These are phyloP conservation scores for Ilyonectria robusta DNA, from an alignment of 2,329 filamentous ascomycete species.

Conservation along the genomic window DNA sequence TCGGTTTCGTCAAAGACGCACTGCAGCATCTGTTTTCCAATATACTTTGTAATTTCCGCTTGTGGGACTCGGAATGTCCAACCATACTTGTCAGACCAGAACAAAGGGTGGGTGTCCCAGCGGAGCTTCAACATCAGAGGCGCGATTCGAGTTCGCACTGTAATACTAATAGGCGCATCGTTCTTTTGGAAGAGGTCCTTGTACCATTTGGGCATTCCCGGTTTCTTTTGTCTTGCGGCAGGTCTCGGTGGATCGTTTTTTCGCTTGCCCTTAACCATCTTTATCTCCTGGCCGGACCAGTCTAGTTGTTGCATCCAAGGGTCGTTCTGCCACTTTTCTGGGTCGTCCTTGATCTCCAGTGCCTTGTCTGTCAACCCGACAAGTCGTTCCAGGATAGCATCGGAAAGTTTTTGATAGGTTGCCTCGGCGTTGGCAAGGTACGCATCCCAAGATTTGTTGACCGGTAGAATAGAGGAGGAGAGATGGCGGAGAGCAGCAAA, in stretches of 20 bases:
- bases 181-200: slow-evolving; percentile 86
- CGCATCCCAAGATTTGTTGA: slow-evolving; percentile 88
- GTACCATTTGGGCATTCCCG: slow-evolving; percentile 96
- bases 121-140: slow-evolving; percentile 86
- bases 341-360: slow-evolving; percentile 78
- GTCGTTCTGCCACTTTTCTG: slow-evolving; percentile 80
- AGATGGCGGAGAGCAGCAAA: slow-evolving; percentile 94
- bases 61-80: slow-evolving; percentile 90
- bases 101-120: slow-evolving; percentile 90
- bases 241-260: slow-evolving; percentile 85
- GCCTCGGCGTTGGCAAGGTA: slow-evolving; percentile 89
- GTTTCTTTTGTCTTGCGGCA: slow-evolving; percentile 88
- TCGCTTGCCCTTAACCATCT: slow-evolving; percentile 91
- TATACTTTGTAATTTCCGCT: slow-evolving; percentile 74
- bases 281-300: slow-evolving; percentile 94
- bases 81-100: slow-evolving; percentile 94
- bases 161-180: slow-evolving; percentile 79
- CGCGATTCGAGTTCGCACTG: slow-evolving; percentile 89
- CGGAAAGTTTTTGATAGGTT: slow-evolving; percentile 83
- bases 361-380: slow-evolving; percentile 83
- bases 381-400: slow-evolving; percentile 84
- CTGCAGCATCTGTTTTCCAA: slow-evolving; percentile 77
- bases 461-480: slow-evolving; percentile 92
- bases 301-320: slow-evolving; percentile 95
- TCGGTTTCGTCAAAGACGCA: slow-evolving; percentile 88